Evolutionary conservation across 768 basidiomycete genomes (phyloP), one percentile per base, ranked within the genome.

Genomic region (Sutorius australiensis): DNA sequence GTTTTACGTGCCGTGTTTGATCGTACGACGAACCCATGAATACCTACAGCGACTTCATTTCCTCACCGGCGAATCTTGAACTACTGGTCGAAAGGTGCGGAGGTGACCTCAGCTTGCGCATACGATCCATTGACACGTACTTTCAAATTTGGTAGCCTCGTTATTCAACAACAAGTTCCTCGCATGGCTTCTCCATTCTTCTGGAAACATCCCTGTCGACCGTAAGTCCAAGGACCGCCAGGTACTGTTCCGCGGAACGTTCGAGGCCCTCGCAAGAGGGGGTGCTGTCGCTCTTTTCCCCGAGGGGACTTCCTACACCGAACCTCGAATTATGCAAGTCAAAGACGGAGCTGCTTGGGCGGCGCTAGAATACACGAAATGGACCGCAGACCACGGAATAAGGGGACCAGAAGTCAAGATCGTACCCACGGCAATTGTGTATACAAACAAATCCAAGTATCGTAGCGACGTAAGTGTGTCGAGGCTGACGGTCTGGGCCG

Each of bases 161-260:
- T 75, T 99, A 41, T 98, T 95, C 68, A 80, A 73, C 16, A 87
- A 97, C 66, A 91, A 91, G 3, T 68, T 83, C 10, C 73, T 87
- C 51, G 78, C 80, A 27, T 85, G 82, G 58, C 79, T 98, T 53
- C 77, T 98, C 9, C 80, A 81, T 48, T 88, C 89, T 55, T 89
- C 95, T 2, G 95, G 97, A n/a, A 97, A 97, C 69, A 95, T 99
- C 58, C 94, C 95, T 21, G 95, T 98, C 33, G 95, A 97, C 70
- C 83, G 97, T 55, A 94, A 91, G 73, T 90, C 82, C 55, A 92
- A 92, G 73, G 94, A 99, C 72, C 86, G 92, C 50, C 88, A 89
- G 63, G 80, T 82, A 17, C 76, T 98, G 16, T 95, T 97, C 74
- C 81, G 82, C 57, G 89, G 92, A 39, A 97, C 95, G 0, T 87